Percentiles rank a stretch among this genome's conserved stretches.
Evolutionary conservation across 2,329 filamentous ascomycete species (phyloP).

Genomic region (Aspergillus phoenicis): DNA sequence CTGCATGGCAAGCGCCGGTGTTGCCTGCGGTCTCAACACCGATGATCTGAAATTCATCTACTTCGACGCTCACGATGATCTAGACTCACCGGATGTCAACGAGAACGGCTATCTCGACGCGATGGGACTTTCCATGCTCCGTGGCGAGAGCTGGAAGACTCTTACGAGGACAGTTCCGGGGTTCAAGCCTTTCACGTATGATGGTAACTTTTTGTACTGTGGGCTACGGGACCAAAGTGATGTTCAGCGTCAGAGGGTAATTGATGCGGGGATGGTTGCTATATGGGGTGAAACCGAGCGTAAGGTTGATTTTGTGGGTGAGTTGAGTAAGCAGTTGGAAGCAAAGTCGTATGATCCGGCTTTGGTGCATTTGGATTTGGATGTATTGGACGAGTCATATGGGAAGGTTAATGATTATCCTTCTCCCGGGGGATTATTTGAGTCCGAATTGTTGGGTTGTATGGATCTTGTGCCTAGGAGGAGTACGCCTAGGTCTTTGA

Average conservation of each 20-base stretch:
- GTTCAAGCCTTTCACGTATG: slow-evolving; percentile 20
- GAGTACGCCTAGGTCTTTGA: slow-evolving; percentile 14
- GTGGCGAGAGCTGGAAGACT: slow-evolving; percentile 36
- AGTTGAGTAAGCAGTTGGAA: slow-evolving; percentile 12
- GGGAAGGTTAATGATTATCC: slow-evolving; percentile 43
- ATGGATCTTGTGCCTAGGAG: slow-evolving; percentile 17
- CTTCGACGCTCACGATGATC: slow-evolving; percentile 51
- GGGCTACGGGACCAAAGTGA: slow-evolving; percentile 32
- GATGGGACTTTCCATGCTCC: slow-evolving; percentile 42
- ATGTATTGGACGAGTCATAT: slow-evolving; percentile 37
- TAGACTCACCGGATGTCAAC: slow-evolving; percentile 40
- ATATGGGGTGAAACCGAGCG: slow-evolving; percentile 30
- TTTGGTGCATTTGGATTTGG: slow-evolving; percentile 43
- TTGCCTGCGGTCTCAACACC: slow-evolving; percentile 38
- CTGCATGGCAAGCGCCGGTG: slow-evolving; percentile 41
- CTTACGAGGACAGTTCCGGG: slow-evolving; percentile 38
- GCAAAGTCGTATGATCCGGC: slow-evolving; percentile 19
- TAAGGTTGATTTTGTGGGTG: slow-evolving; percentile 22
- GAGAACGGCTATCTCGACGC: slow-evolving; percentile 43
- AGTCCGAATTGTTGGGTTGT: slow-evolving; percentile 14
- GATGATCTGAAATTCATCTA: slow-evolving; percentile 39
- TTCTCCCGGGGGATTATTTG: slow-evolving; percentile 35
- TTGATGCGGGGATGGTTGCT: slow-evolving; percentile 32
- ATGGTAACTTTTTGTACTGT: slow-evolving; percentile 27
- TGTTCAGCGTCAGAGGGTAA: slow-evolving; percentile 34